phyloP scores from a whole-genome alignment of 2,329 filamentous ascomycete genomes.

The Ophiocordyceps camponoti-leonardi region DNA sequence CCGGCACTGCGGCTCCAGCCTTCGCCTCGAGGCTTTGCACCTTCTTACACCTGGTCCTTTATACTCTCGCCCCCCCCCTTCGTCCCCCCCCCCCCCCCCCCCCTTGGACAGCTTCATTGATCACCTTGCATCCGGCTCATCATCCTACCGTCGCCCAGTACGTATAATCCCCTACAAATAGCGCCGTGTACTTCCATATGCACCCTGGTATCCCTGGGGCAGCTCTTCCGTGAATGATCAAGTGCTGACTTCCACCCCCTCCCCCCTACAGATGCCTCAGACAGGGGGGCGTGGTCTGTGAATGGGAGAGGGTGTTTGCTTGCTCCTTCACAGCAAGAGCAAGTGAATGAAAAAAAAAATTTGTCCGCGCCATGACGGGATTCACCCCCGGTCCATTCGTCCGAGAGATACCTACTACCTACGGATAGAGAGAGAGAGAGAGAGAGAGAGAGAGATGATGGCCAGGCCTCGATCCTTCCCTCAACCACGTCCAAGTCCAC shows the following conservation, averaged over 20 bases:
- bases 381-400: not conserved
- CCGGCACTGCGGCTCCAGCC: conserved; percentile 2
- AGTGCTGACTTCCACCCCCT: not conserved
- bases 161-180: not conserved
- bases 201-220: not conserved
- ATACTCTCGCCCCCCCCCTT: not conserved
- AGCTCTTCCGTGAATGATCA: not conserved
- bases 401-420: no score
- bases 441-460: no score
- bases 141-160: not conserved
- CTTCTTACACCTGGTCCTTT: not conserved
- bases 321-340: no score
- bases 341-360: no score
- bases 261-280: not conserved
- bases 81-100: conserved; percentile 1
- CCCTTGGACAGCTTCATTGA: not conserved
- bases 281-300: not conserved
- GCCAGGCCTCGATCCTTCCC: not conserved
- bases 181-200: not conserved
- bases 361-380: not conserved
- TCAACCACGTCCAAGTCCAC: no score
- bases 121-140: conserved; percentile 2
- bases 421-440: no score
- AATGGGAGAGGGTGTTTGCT: no score
- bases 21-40: not conserved